These are phyloP conservation scores for Dendrobium huoshanense DNA, from an alignment of 106 monocot genomes.

Conservation along the genomic window DNA sequence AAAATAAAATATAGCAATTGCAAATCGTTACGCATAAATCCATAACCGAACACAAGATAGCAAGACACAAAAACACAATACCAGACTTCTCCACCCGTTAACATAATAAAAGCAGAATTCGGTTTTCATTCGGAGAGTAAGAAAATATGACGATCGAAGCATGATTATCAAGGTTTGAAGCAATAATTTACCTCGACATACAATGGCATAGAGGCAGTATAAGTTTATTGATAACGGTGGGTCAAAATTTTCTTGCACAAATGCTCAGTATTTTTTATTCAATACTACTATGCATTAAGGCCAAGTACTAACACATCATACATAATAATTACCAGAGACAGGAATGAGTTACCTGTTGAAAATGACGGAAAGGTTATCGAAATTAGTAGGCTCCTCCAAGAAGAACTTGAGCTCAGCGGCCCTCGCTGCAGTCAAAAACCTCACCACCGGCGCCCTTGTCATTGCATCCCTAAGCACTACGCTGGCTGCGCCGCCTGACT, in stretches of 20 bases:
- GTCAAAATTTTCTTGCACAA: neutral
- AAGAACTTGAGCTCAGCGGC: slow-evolving; percentile 69
- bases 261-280: neutral
- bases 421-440: slow-evolving; percentile 45
- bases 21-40: neutral
- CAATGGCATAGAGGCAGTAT: neutral
- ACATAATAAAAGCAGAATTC: neutral
- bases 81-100: neutral
- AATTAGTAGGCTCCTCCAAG: slow-evolving; percentile 54
- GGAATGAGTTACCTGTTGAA: slow-evolving; percentile 55
- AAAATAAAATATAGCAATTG: neutral
- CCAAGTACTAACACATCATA: neutral
- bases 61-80: neutral
- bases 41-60: neutral
- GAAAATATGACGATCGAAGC: neutral
- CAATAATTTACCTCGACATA: neutral
- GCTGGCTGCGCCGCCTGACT: slow-evolving; percentile 66
- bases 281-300: neutral
- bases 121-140: neutral
- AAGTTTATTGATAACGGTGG: neutral
- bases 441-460: slow-evolving; percentile 69
- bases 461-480: slow-evolving; percentile 64
- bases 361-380: slow-evolving; percentile 45
- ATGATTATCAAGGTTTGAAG: neutral
- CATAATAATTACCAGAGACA: neutral